Percentiles rank a stretch among this genome's conserved stretches.
Conservation (phyloP, 176 grass and related monocot species). For the Carex kokanica region DNA sequence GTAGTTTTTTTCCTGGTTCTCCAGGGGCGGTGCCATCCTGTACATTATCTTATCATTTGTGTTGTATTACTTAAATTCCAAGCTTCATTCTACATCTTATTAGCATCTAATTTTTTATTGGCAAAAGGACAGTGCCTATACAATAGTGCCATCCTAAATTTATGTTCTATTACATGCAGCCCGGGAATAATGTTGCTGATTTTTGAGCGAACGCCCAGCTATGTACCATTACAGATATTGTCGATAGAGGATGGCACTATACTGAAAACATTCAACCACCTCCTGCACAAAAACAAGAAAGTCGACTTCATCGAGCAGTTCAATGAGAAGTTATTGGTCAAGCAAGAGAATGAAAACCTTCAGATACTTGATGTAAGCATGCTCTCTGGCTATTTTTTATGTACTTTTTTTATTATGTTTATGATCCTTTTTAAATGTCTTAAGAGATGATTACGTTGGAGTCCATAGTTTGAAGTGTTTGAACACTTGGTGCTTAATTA, state of each 20-base stretch:
- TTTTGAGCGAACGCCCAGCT: slow-evolving; percentile 65
- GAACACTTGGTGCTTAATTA: not conserved
- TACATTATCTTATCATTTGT: not conserved
- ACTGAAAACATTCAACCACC: slow-evolving; percentile 82
- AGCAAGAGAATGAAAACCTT: slow-evolving; percentile 94
- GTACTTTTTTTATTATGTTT: not conserved
- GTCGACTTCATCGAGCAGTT: slow-evolving; percentile 99
- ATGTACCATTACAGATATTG: slow-evolving; percentile 93
- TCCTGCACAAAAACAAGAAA: slow-evolving; percentile 90
- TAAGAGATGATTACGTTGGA: not conserved
- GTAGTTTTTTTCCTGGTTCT: not conserved
- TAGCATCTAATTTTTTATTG: not conserved
- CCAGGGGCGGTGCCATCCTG: not conserved
- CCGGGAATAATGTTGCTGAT: slow-evolving; percentile 99
- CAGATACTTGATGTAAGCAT: slow-evolving; percentile 94
- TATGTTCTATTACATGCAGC: slow-evolving; percentile 37
- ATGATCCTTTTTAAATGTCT: not conserved
- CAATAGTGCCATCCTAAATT: not conserved
- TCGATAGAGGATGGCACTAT: slow-evolving; percentile 92
- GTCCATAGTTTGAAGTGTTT: not conserved
- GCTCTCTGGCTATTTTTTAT: not conserved
- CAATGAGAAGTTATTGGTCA: slow-evolving; percentile 89
- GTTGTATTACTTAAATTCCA: not conserved
- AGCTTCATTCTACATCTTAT: not conserved
- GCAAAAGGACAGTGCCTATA: not conserved